phyloP scores from a whole-genome alignment of 805 yeast species.

The Myxozyma udenii region DNA sequence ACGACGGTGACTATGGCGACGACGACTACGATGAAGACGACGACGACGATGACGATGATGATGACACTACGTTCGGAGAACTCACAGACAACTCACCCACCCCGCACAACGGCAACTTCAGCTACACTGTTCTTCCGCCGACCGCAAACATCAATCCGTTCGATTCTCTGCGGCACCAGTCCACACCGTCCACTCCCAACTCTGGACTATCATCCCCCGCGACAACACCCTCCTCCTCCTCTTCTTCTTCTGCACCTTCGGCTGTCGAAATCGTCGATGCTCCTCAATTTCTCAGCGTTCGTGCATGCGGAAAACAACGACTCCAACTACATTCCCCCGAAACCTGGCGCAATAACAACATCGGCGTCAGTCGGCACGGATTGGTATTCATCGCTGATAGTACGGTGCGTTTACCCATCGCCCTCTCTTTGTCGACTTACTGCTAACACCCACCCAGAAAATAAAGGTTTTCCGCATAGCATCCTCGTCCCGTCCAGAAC shows the following conservation, averaged over 20 bases:
- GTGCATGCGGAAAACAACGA: conserved; percentile 9
- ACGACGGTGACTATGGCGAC: conserved; percentile 1
- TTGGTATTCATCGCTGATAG: conserved; percentile 24
- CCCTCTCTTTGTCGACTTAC: neutral
- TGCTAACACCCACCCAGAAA: neutral
- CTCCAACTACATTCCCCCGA: conserved; percentile 7
- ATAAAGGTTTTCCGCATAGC: conserved; percentile 13
- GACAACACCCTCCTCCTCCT: neutral
- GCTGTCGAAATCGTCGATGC: conserved; percentile 3
- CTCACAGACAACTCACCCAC: neutral
- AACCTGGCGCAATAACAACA: conserved; percentile 22
- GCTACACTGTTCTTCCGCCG: conserved; percentile 2
- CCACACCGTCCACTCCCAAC: neutral
- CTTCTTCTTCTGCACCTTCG: neutral
- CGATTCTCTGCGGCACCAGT: neutral
- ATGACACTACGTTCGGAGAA: neutral
- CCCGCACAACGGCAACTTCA: conserved; percentile 4
- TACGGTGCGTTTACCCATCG: conserved; percentile 2
- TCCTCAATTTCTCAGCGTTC: conserved; percentile 6
- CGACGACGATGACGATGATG: conserved; percentile 3
- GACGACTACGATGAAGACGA: neutral
- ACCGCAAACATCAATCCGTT: neutral
- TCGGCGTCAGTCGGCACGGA: conserved; percentile 13
- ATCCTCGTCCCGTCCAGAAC: conserved; percentile 15
- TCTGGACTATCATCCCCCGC: neutral